Evolutionary conservation across 1,139 yeast species (phyloP).

Genomic region (Nadsonia commutata): DNA sequence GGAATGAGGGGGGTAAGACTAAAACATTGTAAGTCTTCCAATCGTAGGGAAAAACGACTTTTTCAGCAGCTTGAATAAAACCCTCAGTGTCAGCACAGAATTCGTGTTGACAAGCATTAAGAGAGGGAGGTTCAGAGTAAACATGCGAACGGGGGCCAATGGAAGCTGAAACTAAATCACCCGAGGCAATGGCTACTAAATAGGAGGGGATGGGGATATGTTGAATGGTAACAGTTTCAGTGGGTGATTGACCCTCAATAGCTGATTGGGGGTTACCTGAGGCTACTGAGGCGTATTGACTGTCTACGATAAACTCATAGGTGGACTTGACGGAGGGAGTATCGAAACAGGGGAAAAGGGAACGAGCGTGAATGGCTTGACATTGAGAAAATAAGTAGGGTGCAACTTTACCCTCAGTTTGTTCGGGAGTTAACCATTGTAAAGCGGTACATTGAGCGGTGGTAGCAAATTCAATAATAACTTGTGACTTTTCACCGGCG

Average conservation of each 20-base stretch:
- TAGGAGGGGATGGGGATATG: constrained; percentile 79
- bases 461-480: constrained; percentile 45
- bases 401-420: constrained; percentile 56
- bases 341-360: constrained; percentile 81
- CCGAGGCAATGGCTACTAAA: constrained; percentile 73
- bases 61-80: constrained; percentile 69
- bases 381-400: constrained; percentile 84
- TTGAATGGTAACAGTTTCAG: constrained; percentile 35
- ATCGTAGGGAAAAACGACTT: constrained; percentile 65
- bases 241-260: constrained; percentile 4
- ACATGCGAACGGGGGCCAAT: constrained; percentile 84
- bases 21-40: constrained; percentile 78
- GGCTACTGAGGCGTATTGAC: constrained; percentile 54
- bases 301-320: constrained; percentile 42
- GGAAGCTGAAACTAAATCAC: constrained; percentile 50
- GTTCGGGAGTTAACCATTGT: constrained; percentile 67
- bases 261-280: constrained; percentile 38
- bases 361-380: constrained; percentile 83
- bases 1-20: constrained; percentile 71
- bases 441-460: constrained; percentile 69
- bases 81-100: constrained; percentile 66
- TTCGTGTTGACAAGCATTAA: constrained; percentile 61
- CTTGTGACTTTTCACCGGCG: constrained; percentile 11
- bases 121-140: constrained; percentile 59
- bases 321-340: constrained; percentile 74